These are phyloP conservation scores for Colletotrichum limetticola DNA, from an alignment of 2,329 filamentous ascomycete species.

Conservation along the genomic window DNA sequence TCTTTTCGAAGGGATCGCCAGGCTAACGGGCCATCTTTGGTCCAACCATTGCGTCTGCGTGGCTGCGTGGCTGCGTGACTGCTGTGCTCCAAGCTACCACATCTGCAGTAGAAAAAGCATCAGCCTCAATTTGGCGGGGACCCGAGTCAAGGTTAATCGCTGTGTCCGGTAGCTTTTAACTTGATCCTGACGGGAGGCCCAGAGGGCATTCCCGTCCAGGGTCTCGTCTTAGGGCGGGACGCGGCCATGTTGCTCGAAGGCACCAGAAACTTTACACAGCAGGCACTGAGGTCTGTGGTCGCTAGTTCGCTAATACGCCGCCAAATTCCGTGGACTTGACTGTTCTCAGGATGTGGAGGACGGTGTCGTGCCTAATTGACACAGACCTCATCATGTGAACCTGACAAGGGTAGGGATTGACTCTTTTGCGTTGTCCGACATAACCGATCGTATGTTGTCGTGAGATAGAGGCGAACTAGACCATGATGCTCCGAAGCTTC, in stretches of 20 bases:
- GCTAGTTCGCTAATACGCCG: neutral
- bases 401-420: neutral
- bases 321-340: neutral
- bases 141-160: conserved; percentile 3
- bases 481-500: neutral
- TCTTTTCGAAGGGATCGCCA: conserved; percentile 13
- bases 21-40: conserved; percentile 2
- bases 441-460: neutral
- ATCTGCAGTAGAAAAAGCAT: neutral
- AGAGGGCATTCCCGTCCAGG: conserved; percentile 16
- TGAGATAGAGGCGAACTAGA: neutral
- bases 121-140: conserved; percentile 22
- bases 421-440: neutral
- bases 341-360: neutral
- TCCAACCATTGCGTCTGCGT: neutral
- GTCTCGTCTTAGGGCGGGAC: conserved; percentile 1
- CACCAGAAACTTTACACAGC: conserved; percentile 11
- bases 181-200: neutral
- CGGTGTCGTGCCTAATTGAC: neutral
- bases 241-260: conserved; percentile 15
- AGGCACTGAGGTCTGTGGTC: neutral
- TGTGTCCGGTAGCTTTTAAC: neutral
- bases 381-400: neutral
- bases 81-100: conserved; percentile 3
- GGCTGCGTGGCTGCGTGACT: conserved; percentile 9